Evolutionary conservation across 2,329 filamentous ascomycete species (phyloP).

Genomic region (Colletotrichum sp.): DNA sequence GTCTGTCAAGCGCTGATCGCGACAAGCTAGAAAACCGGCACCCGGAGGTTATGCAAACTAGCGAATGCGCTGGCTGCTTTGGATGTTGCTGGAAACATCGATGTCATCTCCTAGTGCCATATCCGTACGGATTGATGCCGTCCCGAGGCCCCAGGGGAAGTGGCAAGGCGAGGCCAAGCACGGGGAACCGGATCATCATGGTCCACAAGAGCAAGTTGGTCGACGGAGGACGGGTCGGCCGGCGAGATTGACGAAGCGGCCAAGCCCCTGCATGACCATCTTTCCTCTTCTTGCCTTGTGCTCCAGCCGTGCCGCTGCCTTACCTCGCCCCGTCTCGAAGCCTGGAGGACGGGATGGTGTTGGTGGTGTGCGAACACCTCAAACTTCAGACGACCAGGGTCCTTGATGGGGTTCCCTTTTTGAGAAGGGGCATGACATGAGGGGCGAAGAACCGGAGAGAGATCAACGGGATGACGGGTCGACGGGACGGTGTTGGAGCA

Average conservation of each 20-base stretch:
- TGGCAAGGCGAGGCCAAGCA: background rate
- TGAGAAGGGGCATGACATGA: background rate
- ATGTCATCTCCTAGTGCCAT: background rate
- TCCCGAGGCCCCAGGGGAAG: background rate
- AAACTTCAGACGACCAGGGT: background rate
- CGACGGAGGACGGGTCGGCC: background rate
- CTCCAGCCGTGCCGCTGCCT: background rate
- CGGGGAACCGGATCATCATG: background rate
- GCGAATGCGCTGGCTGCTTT: background rate
- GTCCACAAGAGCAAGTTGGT: background rate
- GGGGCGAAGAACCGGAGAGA: background rate
- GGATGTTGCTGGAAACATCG: background rate
- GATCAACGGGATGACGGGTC: background rate
- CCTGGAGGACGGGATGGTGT: background rate
- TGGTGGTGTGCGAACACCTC: background rate
- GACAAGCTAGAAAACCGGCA: background rate
- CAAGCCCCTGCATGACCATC: background rate
- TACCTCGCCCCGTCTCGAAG: background rate
- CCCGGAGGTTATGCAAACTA: background rate
- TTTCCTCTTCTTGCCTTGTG: background rate
- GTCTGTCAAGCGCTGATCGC: background rate
- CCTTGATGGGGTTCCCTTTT: background rate
- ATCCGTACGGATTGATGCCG: background rate
- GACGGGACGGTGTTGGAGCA: background rate
- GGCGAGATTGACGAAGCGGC: constrained; percentile 6